Evolutionary conservation across 2,329 filamentous ascomycete genomes (phyloP).

Genomic region (Elsinoe arachidis): DNA sequence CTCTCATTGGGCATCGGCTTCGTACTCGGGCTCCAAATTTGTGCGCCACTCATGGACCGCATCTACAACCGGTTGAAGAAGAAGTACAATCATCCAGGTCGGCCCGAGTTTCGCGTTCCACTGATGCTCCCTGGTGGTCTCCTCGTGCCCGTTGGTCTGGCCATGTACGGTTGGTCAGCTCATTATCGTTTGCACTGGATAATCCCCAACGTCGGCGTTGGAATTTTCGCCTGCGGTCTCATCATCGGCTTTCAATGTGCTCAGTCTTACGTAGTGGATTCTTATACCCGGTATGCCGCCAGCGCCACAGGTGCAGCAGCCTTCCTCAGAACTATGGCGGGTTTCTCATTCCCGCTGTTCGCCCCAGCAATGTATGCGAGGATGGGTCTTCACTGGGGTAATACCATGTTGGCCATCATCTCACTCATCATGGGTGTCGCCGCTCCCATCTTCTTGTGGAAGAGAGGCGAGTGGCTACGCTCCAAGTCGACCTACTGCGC

Average conservation of each 20-base stretch:
- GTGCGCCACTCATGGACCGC: conserved; percentile 29
- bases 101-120: conserved; percentile 39
- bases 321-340: conserved; percentile 47
- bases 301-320: conserved; percentile 47
- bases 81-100: conserved; percentile 26
- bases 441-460: conserved; percentile 6
- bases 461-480: conserved; percentile 8
- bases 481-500: conserved; percentile 11
- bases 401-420: conserved; percentile 41
- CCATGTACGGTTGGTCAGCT: conserved; percentile 53
- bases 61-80: conserved; percentile 32
- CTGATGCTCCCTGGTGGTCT: conserved; percentile 48
- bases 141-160: conserved; percentile 46
- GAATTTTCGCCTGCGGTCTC: conserved; percentile 47
- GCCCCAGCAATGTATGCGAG: conserved; percentile 43
- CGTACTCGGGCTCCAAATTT: conserved; percentile 38
- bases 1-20: conserved; percentile 46
- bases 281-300: conserved; percentile 40
- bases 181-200: conserved; percentile 49
- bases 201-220: conserved; percentile 51
- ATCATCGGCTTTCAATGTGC: conserved; percentile 51
- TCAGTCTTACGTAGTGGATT: conserved; percentile 55
- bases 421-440: conserved; percentile 6
- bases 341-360: conserved; percentile 53
- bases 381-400: conserved; percentile 44